A percentile compares a stretch with the other conserved stretches of the same genome.
These are phyloP conservation scores for Coemansia sp. DNA, from an alignment of 192 early-diverging fungal genomes.

Conservation along the genomic window DNA sequence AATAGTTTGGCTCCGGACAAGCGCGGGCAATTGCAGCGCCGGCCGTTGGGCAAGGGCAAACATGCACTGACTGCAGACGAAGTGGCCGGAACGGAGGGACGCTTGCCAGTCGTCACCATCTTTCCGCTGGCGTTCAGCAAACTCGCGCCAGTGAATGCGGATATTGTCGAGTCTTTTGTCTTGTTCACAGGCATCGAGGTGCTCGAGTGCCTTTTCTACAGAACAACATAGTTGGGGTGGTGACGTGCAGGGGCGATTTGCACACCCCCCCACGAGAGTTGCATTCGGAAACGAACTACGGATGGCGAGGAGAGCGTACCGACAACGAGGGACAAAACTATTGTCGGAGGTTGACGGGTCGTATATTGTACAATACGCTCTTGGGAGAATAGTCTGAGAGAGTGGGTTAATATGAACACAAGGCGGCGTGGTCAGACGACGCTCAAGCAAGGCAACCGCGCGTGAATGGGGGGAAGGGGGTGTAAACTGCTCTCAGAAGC, in stretches of 20 bases:
- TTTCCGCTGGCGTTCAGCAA: conserved; percentile 37
- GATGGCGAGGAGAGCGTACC: not conserved
- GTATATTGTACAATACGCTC: not conserved
- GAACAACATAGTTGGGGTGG: not conserved
- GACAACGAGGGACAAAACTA: not conserved
- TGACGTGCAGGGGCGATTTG: not conserved
- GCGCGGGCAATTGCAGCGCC: conserved; percentile 3
- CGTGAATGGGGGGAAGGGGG: not conserved
- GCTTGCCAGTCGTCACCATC: conserved; percentile 29
- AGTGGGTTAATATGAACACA: not conserved
- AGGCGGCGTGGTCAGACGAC: conserved; percentile 3
- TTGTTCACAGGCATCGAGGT: conserved; percentile 54
- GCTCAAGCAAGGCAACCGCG: not conserved
- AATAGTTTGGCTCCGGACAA: not conserved
- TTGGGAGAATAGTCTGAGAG: not conserved
- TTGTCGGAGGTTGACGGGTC: not conserved
- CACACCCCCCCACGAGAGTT: not conserved
- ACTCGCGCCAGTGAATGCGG: conserved; percentile 23
- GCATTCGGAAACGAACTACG: not conserved
- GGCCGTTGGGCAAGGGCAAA: not conserved
- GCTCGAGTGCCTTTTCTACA: conserved; percentile 31
- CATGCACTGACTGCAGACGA: not conserved
- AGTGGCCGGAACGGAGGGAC: not conserved
- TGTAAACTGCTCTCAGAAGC: not conserved
- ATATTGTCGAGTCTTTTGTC: conserved; percentile 50